A percentile compares a stretch with the other conserved stretches of the same genome.
Evolutionary conservation across 2,329 filamentous ascomycete species (phyloP).

Genomic region (Apiospora phragmitis): DNA sequence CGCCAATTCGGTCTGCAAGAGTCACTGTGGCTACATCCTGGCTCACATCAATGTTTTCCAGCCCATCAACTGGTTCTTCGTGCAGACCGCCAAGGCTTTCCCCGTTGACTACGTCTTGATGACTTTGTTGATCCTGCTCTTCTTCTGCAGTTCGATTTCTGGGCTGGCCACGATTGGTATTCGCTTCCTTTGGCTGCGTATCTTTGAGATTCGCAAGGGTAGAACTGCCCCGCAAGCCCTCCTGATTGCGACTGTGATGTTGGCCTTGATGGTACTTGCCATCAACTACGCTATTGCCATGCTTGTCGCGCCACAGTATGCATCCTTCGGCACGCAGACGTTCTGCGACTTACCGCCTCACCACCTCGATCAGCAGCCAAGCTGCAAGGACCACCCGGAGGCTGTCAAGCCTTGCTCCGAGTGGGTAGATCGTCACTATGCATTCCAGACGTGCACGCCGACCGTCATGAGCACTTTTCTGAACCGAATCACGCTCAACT

Average conservation of each 20-base stretch:
- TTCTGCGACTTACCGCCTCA: slow-evolving; percentile 77
- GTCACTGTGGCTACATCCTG: slow-evolving; percentile 88
- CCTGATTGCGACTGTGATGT: slow-evolving; percentile 84
- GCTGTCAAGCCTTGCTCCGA: slow-evolving; percentile 84
- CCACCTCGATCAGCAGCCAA: slow-evolving; percentile 65
- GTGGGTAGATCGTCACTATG: slow-evolving; percentile 66
- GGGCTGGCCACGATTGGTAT: slow-evolving; percentile 88
- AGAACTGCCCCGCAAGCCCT: slow-evolving; percentile 90
- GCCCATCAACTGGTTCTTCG: slow-evolving; percentile 87
- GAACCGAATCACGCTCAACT: slow-evolving; percentile 89
- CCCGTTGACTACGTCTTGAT: slow-evolving; percentile 92
- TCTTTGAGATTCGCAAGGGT: slow-evolving; percentile 89
- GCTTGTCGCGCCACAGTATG: slow-evolving; percentile 94
- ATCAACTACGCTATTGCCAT: slow-evolving; percentile 93
- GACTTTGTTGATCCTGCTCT: slow-evolving; percentile 77
- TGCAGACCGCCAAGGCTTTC: slow-evolving; percentile 79
- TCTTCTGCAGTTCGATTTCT: slow-evolving; percentile 86
- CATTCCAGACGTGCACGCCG: slow-evolving; percentile 82
- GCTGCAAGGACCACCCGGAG: slow-evolving; percentile 71
- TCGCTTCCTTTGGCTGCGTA: slow-evolving; percentile 90
- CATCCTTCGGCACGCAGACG: slow-evolving; percentile 90
- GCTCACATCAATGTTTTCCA: slow-evolving; percentile 89
- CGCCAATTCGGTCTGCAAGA: slow-evolving; percentile 90
- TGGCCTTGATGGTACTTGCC: slow-evolving; percentile 85
- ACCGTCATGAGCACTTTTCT: slow-evolving; percentile 90